phyloP scores from a whole-genome alignment of 805 yeast genomes.

The Pichia cephalocereana region DNA sequence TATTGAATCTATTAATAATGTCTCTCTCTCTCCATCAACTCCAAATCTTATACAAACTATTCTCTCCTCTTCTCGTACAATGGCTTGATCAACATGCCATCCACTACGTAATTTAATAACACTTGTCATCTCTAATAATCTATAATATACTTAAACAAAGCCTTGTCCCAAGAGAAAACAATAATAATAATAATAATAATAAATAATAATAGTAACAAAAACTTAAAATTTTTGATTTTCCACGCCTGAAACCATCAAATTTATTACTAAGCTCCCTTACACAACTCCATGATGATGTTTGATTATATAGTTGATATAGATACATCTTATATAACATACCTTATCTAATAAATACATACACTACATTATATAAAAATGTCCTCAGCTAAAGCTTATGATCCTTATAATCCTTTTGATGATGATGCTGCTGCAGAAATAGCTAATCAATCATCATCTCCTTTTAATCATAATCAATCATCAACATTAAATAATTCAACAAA shows the following conservation, averaged over 20 bases:
- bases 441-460: constrained; percentile 9
- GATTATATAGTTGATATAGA: no score
- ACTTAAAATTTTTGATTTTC: no score
- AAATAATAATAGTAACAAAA: no score
- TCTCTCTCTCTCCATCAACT: constrained; percentile 60
- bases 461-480: background rate
- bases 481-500: constrained; percentile 1
- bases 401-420: constrained; percentile 26
- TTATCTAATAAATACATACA: background rate
- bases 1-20: constrained; percentile 87
- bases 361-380: background rate
- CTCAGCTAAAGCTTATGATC: constrained; percentile 25
- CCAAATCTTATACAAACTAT: constrained; percentile 88
- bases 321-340: no score
- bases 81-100: constrained; percentile 98
- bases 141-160: no score
- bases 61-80: constrained; percentile 80
- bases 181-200: no score
- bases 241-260: no score
- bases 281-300: no score
- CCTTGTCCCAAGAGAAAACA: no score
- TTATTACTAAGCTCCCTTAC: no score
- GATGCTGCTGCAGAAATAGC: constrained; percentile 22
- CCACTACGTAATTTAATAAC: constrained; percentile 60
- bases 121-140: background rate